These are phyloP conservation scores for Candida nonsorbophila DNA, from an alignment of 805 yeast species.

Conservation along the genomic window DNA sequence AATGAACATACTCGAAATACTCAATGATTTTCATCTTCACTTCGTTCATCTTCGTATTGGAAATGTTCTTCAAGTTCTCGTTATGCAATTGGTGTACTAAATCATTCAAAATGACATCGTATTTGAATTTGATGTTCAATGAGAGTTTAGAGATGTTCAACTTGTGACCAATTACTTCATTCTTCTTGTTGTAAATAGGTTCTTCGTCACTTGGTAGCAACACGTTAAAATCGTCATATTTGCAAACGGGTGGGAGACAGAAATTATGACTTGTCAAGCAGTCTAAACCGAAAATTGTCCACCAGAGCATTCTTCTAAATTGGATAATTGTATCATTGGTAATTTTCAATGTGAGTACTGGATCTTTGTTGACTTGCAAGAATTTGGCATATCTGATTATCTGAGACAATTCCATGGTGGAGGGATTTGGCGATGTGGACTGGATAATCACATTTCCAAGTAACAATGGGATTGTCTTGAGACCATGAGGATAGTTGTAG, in stretches of 20 bases:
- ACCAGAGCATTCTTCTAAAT: constrained; percentile 56
- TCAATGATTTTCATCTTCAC: constrained; percentile 46
- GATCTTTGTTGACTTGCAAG: constrained; percentile 55
- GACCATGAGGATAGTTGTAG: constrained; percentile 45
- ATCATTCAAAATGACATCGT: constrained; percentile 47
- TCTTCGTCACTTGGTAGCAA: constrained; percentile 48
- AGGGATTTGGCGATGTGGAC: constrained; percentile 52
- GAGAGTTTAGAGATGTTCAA: constrained; percentile 44
- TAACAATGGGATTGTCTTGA: constrained; percentile 36
- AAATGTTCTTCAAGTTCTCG: constrained; percentile 37
- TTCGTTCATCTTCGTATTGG: constrained; percentile 36
- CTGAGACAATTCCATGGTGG: constrained; percentile 50
- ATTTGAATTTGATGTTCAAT: constrained; percentile 50
- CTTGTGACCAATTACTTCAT: constrained; percentile 24
- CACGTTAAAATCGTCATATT: constrained; percentile 50
- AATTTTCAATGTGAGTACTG: constrained; percentile 46
- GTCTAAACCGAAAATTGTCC: constrained; percentile 61
- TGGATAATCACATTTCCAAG: constrained; percentile 47
- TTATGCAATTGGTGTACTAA: constrained; percentile 48
- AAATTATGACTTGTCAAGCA: constrained; percentile 52
- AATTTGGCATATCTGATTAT: constrained; percentile 53
- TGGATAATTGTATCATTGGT: constrained; percentile 45
- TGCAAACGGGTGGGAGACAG: constrained; percentile 50
- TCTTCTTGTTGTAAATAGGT: constrained; percentile 21
- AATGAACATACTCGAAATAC: constrained; percentile 45